Evolutionary conservation across 2,329 filamentous ascomycete genomes (phyloP), one percentile per base, ranked within the genome.

Genomic region (Phaeosphaeriaceae sp.): DNA sequence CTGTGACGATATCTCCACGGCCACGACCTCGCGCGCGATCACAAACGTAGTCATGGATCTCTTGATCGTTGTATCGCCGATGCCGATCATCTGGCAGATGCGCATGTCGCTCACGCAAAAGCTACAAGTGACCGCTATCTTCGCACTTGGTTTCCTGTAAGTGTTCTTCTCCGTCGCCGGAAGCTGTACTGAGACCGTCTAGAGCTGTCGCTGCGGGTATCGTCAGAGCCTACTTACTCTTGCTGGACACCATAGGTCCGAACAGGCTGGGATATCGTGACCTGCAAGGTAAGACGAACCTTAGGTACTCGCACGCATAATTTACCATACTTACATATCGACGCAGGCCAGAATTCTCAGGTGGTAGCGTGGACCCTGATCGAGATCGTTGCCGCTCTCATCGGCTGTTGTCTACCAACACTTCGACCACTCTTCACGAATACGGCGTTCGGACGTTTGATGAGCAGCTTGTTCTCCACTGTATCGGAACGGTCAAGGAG

Each of bases 11-110:
- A 50, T 41, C 9, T 48, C 36, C 7, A 46, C 36, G 13, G 36
- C 47, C 11, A 53, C 51, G 7, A 46, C 48, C 17, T 51, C 55
- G 13, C 27, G 45, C n/a, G 48, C 36, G 19, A 40, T 57, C 36
- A 50, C 55, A 9, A 41, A 57, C 25, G 15, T 54, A 9, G 46
- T 57, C 25, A 45, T 57, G 25, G 55, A 57, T 40, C 42, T 57
- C 11, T 27, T 54, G 27, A 54, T 58, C 24, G 24, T 58, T 44
- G 47, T 36, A 9, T 42, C 56, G 15, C 51, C 56, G 42, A 15
- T 54, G 9, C n/a, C 49, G 27, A 57, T 57, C 45, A 50, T 57
- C n/a, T 58, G 56, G 56, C 53, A 47, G 7, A 53, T 58, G 51
- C 48, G 48, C 6, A 49, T 58, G 27, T 40, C 40, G n/a, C 3